phyloP scores from a whole-genome alignment of 441 rosid species.

The Croton laevigatus region DNA sequence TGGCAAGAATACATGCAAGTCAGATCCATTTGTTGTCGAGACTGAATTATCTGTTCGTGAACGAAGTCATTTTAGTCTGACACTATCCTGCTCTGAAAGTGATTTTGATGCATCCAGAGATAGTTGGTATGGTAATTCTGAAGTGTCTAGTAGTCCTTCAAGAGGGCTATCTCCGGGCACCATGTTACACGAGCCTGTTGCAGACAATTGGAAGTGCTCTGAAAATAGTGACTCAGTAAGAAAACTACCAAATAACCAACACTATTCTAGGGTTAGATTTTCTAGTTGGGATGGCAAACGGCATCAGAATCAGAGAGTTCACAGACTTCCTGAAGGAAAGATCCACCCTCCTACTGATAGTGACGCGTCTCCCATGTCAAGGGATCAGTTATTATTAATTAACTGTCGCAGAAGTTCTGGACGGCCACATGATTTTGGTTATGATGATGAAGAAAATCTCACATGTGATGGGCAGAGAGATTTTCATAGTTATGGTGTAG shows the following conservation, averaged over 20 bases:
- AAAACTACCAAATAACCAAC: constrained; percentile 20
- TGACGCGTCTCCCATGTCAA: constrained; percentile 27
- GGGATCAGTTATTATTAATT: constrained; percentile 30
- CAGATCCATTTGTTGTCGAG: constrained; percentile 32
- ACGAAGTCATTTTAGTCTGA: constrained; percentile 35
- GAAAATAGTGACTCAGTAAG: constrained; percentile 21
- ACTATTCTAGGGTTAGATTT: constrained; percentile 26
- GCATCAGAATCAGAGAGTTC: constrained; percentile 28
- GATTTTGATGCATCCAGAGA: constrained; percentile 37
- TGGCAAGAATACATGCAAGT: constrained; percentile 23
- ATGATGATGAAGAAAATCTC: constrained; percentile 26
- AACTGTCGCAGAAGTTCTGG: constrained; percentile 28
- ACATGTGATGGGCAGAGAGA: constrained; percentile 25
- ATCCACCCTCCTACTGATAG: constrained; percentile 18
- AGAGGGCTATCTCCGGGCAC: constrained; percentile 28
- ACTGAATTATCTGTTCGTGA: constrained; percentile 42
- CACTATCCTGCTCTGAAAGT: constrained; percentile 41
- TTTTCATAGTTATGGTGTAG: constrained; percentile 21
- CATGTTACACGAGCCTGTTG: constrained; percentile 28
- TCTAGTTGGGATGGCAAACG: constrained; percentile 21
- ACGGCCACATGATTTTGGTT: constrained; percentile 20
- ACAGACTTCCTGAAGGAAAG: constrained; percentile 22
- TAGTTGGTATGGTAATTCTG: constrained; percentile 26
- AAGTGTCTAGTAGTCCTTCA: constrained; percentile 26
- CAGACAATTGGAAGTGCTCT: constrained; percentile 26